A percentile compares a stretch with the other conserved stretches of the same genome.
Evolutionary conservation across 495 filamentous ascomycete species (phyloP).

Genomic region (Penicillium herquei): DNA sequence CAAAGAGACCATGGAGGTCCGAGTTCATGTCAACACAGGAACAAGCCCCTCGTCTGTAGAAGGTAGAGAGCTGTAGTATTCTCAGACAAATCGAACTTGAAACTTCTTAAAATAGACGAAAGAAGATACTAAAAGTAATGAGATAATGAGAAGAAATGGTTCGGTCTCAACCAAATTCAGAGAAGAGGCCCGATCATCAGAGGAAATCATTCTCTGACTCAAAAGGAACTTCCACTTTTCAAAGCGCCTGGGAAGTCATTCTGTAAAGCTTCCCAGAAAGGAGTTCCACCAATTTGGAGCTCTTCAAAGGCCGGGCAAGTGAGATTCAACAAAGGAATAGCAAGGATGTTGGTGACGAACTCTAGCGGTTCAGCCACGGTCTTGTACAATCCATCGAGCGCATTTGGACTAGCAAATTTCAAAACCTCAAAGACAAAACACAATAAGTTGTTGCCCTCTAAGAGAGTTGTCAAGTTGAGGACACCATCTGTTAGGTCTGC

Average conservation of each 20-base stretch:
- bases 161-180: too few species aligned
- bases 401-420: conserved; percentile 42
- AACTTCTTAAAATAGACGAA: too few species aligned
- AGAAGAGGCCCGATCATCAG: background rate
- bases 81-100: too few species aligned
- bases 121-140: too few species aligned
- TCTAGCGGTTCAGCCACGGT: conserved; percentile 34
- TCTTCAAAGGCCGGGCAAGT: conserved; percentile 39
- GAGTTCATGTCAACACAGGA: too few species aligned
- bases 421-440: conserved; percentile 48
- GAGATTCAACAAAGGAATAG: conserved; percentile 27
- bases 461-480: conserved; percentile 37
- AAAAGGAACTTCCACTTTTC: conserved; percentile 27
- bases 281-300: conserved; percentile 32
- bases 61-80: too few species aligned
- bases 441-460: conserved; percentile 45
- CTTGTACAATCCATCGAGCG: conserved; percentile 34
- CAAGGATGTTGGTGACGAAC: conserved; percentile 24
- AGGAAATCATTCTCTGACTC: background rate
- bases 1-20: too few species aligned
- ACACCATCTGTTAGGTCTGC: conserved; percentile 50
- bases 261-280: conserved; percentile 31
- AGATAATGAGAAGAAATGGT: too few species aligned
- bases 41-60: too few species aligned
- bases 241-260: conserved; percentile 35